A percentile compares a stretch with the other conserved stretches of the same genome.
phyloP scores from a whole-genome alignment of 129 eudicot genomes.

The Solidago caesia region DNA sequence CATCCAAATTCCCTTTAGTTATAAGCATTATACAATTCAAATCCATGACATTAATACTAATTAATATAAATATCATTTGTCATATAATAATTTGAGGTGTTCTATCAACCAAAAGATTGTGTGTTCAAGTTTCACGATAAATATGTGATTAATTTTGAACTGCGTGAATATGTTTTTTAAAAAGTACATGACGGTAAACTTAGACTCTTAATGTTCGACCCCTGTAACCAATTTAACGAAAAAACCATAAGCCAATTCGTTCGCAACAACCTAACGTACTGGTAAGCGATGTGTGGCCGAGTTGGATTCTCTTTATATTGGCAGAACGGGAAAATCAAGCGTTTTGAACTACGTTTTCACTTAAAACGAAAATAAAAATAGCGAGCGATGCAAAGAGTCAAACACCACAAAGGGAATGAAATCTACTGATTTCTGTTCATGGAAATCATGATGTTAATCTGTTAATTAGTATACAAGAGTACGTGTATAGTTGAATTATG shows the following conservation, averaged over 20 bases:
- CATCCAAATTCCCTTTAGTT: too few species aligned
- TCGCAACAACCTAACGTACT: too few species aligned
- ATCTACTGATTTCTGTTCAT: conserved; percentile 23
- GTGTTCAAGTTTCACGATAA: too few species aligned
- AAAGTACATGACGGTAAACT: background rate
- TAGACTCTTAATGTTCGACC: background rate
- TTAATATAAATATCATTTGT: too few species aligned
- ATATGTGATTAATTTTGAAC: background rate
- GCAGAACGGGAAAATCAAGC: background rate
- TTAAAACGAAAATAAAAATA: background rate
- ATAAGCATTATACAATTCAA: too few species aligned
- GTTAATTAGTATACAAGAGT: background rate
- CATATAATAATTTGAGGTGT: too few species aligned
- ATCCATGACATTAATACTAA: too few species aligned
- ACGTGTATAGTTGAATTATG: conserved; percentile 19
- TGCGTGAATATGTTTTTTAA: background rate
- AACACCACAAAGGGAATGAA: background rate
- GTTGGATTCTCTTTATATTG: too few species aligned
- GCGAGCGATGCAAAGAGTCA: background rate
- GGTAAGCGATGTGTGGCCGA: too few species aligned
- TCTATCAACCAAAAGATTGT: too few species aligned
- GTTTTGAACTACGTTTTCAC: background rate
- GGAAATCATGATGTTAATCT: conserved; percentile 23
- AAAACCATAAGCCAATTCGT: background rate
- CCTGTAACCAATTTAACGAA: background rate